phyloP scores from a whole-genome alignment of 108 stramenopile species.

The Nannochloropsis gaditana region DNA sequence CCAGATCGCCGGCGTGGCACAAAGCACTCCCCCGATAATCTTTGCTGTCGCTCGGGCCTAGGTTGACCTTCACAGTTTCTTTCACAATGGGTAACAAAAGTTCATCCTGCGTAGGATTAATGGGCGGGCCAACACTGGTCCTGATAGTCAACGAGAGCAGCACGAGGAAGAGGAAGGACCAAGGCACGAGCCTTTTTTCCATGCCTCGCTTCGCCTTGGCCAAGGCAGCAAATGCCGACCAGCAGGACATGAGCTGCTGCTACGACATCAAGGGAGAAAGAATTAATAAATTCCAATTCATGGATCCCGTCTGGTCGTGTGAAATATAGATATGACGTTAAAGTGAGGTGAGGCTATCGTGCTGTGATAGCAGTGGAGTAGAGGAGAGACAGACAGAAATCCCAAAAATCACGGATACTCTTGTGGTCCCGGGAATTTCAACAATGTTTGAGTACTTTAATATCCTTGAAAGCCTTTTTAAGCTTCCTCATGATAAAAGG shows the following conservation, averaged over 20 bases:
- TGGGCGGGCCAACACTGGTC: neutral
- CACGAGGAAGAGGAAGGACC: neutral
- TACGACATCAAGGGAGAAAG: no score
- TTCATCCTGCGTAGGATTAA: neutral
- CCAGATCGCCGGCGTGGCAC: constrained; percentile 9
- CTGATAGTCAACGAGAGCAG: neutral
- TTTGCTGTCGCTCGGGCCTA: constrained; percentile 5
- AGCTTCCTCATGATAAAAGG: no score
- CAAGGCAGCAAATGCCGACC: no score
- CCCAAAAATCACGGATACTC: neutral
- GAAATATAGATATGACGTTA: no score
- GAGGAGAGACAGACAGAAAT: no score
- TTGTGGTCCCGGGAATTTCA: neutral
- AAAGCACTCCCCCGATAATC: constrained; percentile 13
- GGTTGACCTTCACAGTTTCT: neutral
- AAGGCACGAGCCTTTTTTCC: no score
- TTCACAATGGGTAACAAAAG: neutral
- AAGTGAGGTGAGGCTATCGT: no score
- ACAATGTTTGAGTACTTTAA: neutral
- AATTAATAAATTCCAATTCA: no score
- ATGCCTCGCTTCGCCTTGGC: no score
- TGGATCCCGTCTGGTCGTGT: no score
- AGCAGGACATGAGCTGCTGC: no score
- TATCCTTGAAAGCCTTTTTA: neutral
- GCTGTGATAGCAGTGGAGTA: no score